Evolutionary conservation across 305 asterid species (phyloP).

Genomic region (Rubia balearica): DNA sequence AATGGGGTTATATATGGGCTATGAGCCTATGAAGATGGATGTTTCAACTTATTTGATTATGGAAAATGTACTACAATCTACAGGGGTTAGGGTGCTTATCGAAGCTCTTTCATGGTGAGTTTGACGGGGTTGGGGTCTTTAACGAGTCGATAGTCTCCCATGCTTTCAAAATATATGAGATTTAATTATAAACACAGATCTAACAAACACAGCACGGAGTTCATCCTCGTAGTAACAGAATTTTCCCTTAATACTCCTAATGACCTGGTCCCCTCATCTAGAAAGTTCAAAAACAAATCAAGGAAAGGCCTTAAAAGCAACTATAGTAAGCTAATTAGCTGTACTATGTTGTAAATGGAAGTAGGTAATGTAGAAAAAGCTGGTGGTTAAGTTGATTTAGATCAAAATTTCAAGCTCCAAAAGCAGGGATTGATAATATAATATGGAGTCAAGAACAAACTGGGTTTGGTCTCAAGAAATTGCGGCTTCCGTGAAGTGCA

Average conservation of each 20-base stretch:
- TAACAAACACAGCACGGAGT: too few relatives aligned
- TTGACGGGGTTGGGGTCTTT: too few relatives aligned
- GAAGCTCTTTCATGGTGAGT: too few relatives aligned
- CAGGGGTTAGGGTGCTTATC: too few relatives aligned
- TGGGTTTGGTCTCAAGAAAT: conserved; percentile 34
- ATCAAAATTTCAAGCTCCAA: conserved; percentile 12
- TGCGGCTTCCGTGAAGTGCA: conserved; percentile 19
- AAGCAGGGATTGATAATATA: not conserved
- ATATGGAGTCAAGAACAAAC: conserved; percentile 18
- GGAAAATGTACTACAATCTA: too few relatives aligned
- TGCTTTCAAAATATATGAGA: too few relatives aligned
- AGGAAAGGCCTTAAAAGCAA: conserved; percentile 1
- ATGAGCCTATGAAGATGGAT: not conserved
- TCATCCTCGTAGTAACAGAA: too few relatives aligned
- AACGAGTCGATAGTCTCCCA: too few relatives aligned
- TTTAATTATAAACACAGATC: too few relatives aligned
- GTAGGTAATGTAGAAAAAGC: conserved; percentile 1
- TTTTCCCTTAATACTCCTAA: too few relatives aligned
- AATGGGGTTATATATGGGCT: not conserved
- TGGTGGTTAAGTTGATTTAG: not conserved
- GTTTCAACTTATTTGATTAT: not conserved
- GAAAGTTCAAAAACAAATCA: not conserved
- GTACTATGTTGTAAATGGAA: not conserved
- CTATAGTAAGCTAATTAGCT: not conserved
- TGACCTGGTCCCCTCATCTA: conserved; percentile 18